Percentiles rank a stretch among this genome's conserved stretches.
These are phyloP conservation scores for Orbilia ellipsospora DNA, from an alignment of 2,329 filamentous ascomycete genomes.

Conservation along the genomic window DNA sequence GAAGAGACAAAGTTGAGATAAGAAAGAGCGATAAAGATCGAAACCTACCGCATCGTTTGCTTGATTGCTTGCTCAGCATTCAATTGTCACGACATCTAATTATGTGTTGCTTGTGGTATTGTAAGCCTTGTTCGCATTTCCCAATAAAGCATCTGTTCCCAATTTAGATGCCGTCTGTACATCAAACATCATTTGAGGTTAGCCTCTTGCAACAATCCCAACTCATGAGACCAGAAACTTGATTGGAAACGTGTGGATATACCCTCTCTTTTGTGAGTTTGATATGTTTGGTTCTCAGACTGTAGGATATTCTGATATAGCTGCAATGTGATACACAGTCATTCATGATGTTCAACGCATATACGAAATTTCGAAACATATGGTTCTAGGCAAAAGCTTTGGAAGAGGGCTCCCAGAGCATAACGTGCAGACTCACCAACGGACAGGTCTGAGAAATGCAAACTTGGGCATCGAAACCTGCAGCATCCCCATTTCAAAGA, in stretches of 20 bases:
- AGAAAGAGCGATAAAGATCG: too few relatives aligned
- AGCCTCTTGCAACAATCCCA: constrained; percentile 29
- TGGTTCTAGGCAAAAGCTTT: constrained; percentile 44
- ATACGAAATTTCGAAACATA: constrained; percentile 54
- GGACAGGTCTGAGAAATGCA: constrained; percentile 39
- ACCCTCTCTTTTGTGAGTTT: constrained; percentile 27
- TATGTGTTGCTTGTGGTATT: constrained; percentile 38
- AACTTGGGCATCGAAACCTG: constrained; percentile 52
- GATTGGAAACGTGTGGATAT: neutral
- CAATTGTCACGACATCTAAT: neutral
- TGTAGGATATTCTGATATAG: constrained; percentile 1
- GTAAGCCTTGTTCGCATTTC: constrained; percentile 3
- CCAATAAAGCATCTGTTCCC: constrained; percentile 23
- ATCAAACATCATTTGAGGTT: constrained; percentile 25
- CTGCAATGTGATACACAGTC: constrained; percentile 19
- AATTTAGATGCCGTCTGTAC: constrained; percentile 32
- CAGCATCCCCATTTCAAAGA: constrained; percentile 43
- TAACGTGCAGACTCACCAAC: constrained; percentile 17
- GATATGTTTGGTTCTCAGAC: constrained; percentile 1
- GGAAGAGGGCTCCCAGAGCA: constrained; percentile 11
- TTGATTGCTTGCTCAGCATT: too few relatives aligned
- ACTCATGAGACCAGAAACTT: constrained; percentile 12
- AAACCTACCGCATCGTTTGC: too few relatives aligned
- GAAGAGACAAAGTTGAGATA: too few relatives aligned
- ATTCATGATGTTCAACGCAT: constrained; percentile 20